A percentile compares a stretch with the other conserved stretches of the same genome.
Conservation (phyloP, 768 basidiomycete genomes). For the Leccinum rimulosum region DNA sequence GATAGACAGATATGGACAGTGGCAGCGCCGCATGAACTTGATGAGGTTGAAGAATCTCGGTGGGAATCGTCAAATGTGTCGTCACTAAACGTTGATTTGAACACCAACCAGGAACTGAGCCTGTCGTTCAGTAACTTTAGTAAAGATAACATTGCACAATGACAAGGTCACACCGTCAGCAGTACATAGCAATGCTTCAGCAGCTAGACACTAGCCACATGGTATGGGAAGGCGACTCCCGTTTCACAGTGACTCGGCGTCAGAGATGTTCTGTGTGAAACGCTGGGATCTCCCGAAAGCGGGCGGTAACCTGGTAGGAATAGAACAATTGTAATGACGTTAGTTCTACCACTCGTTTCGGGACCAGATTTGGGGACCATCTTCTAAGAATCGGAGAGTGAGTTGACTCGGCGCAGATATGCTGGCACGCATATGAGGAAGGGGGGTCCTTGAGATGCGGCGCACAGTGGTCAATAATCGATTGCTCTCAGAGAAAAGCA, state of each 20-base stretch:
- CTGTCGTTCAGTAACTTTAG: neutral
- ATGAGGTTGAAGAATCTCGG: neutral
- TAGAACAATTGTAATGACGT: neutral
- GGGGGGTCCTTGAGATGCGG: neutral
- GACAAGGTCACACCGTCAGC: neutral
- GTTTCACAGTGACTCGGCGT: neutral
- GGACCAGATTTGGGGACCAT: neutral
- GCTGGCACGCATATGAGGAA: neutral
- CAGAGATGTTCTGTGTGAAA: neutral
- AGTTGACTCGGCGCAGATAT: neutral
- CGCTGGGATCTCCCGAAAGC: neutral
- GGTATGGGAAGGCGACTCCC: neutral
- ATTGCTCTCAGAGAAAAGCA: neutral
- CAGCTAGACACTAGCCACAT: neutral
- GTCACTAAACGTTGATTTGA: neutral
- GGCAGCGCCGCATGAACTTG: neutral
- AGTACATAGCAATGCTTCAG: neutral
- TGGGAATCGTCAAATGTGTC: neutral
- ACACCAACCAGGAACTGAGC: neutral
- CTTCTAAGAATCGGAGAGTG: neutral
- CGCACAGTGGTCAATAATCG: neutral
- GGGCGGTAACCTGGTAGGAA: neutral
- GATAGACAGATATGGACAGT: neutral
- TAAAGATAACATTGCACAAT: neutral
- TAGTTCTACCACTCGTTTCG: neutral